Evolutionary conservation across 2,329 filamentous ascomycete species (phyloP).

Genomic region (Epichloe amarillans): DNA sequence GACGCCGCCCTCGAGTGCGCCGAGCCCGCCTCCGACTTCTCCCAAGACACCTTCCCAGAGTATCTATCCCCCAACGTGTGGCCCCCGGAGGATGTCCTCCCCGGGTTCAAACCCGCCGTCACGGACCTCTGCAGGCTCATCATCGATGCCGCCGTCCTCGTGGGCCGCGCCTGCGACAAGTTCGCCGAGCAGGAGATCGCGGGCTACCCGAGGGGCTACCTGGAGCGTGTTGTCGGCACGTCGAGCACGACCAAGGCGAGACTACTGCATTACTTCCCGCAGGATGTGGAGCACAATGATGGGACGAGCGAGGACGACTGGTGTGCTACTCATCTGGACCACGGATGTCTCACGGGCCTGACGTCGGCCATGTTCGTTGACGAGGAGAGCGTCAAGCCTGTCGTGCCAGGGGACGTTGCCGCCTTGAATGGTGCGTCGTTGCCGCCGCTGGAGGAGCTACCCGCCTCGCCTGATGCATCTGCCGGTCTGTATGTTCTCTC

Average conservation of each 20-base stretch:
- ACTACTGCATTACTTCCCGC: conserved; percentile 84
- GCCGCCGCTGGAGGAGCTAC: conserved; percentile 54
- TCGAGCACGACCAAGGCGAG: conserved; percentile 85
- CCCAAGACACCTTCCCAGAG: conserved; percentile 58
- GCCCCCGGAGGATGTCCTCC: conserved; percentile 57
- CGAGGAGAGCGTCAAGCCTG: conserved; percentile 38
- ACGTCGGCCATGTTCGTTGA: conserved; percentile 96
- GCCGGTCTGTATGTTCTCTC: conserved; percentile 93
- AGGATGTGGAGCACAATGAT: conserved; percentile 18
- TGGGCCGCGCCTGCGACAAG: conserved; percentile 78
- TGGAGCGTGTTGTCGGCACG: conserved; percentile 74
- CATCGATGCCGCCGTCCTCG: conserved; percentile 78
- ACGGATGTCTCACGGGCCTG: conserved; percentile 85
- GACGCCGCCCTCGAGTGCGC: conserved; percentile 49
- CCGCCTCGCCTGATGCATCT: conserved; percentile 63
- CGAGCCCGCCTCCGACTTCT: conserved; percentile 43
- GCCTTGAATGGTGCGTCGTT: conserved; percentile 15
- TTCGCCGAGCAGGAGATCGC: conserved; percentile 70
- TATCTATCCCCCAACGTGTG: conserved; percentile 87
- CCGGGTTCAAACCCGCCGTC: conserved; percentile 61
- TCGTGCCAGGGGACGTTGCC: conserved; percentile 16
- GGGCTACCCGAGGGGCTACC: conserved; percentile 62
- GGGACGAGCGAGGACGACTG: conserved; percentile 62
- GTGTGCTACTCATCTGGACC: conserved; percentile 85
- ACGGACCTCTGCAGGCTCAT: conserved; percentile 69